These are phyloP conservation scores for Cordyceps javanica DNA, from an alignment of 2,329 filamentous ascomycete species.

Conservation along the genomic window DNA sequence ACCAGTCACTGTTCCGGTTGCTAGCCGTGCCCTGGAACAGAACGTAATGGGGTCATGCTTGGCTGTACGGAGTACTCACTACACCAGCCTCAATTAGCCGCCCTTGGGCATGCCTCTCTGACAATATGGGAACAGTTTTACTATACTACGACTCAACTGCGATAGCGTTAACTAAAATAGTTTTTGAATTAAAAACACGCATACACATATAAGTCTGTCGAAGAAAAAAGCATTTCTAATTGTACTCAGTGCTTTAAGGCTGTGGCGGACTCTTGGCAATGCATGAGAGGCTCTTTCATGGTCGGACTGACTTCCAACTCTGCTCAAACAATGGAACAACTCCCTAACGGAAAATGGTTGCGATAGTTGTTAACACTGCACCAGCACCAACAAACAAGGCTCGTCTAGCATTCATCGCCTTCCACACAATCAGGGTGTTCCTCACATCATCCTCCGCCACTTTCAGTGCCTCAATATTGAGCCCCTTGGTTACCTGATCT, in stretches of 20 bases:
- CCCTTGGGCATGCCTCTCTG: not conserved
- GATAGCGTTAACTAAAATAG: not conserved
- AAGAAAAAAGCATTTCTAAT: not conserved
- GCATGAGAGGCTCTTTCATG: not conserved
- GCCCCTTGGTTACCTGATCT: not conserved
- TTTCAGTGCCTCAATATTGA: not conserved
- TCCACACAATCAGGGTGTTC: not conserved
- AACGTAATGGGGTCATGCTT: not conserved
- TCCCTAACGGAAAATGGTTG: not conserved
- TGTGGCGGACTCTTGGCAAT: not conserved
- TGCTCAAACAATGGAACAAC: not conserved
- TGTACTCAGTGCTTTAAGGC: not conserved
- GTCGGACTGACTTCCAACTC: not conserved
- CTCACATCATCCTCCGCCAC: not conserved
- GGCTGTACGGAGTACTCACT: too few relatives aligned
- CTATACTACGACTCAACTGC: not conserved
- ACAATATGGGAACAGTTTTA: not conserved
- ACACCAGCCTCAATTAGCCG: not conserved
- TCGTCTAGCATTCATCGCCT: not conserved
- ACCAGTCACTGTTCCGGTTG: not conserved
- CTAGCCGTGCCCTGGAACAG: not conserved
- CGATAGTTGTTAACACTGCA: not conserved
- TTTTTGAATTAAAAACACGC: too few relatives aligned
- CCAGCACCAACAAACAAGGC: not conserved
- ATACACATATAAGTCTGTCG: too few relatives aligned